These are phyloP conservation scores for Curvularia lunata DNA, from an alignment of 2,329 filamentous ascomycete species.

Conservation along the genomic window DNA sequence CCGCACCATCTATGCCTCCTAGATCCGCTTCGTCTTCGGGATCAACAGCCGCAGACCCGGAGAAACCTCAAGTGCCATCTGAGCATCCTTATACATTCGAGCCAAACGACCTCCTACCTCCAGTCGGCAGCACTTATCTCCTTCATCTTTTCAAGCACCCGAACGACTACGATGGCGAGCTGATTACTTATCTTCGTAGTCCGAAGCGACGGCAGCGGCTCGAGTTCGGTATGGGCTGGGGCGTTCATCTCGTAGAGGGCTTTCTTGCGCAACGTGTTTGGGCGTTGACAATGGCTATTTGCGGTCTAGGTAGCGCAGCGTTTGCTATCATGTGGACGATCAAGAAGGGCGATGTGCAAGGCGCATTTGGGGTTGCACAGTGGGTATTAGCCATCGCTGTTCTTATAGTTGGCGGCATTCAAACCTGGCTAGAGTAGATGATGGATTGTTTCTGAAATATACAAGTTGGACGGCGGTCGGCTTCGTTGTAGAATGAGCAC, in stretches of 20 bases:
- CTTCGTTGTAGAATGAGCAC: neutral
- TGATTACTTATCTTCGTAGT: slow-evolving; percentile 46
- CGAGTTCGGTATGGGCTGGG: slow-evolving; percentile 49
- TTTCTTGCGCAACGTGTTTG: slow-evolving; percentile 48
- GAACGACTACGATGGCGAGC: slow-evolving; percentile 49
- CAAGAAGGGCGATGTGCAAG: slow-evolving; percentile 45
- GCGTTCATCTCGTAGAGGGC: slow-evolving; percentile 49
- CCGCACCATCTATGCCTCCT: slow-evolving; percentile 47
- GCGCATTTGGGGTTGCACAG: slow-evolving; percentile 50
- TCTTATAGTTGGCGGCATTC: slow-evolving; percentile 42
- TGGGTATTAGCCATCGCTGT: slow-evolving; percentile 46
- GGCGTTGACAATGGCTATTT: slow-evolving; percentile 35
- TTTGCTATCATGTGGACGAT: slow-evolving; percentile 47
- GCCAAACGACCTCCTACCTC: slow-evolving; percentile 47
- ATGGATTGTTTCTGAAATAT: neutral
- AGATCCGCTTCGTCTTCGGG: slow-evolving; percentile 20
- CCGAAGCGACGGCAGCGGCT: slow-evolving; percentile 44
- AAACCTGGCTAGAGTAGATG: slow-evolving; percentile 40
- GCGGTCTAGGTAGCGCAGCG: slow-evolving; percentile 41
- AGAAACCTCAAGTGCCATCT: slow-evolving; percentile 27
- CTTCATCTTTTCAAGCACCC: slow-evolving; percentile 51
- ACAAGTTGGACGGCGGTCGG: neutral
- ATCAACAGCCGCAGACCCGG: slow-evolving; percentile 3
- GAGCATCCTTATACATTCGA: slow-evolving; percentile 47
- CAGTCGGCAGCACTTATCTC: slow-evolving; percentile 48